Evolutionary conservation across 495 filamentous ascomycete genomes (phyloP).

Genomic region (Chaetomidium leptoderma): DNA sequence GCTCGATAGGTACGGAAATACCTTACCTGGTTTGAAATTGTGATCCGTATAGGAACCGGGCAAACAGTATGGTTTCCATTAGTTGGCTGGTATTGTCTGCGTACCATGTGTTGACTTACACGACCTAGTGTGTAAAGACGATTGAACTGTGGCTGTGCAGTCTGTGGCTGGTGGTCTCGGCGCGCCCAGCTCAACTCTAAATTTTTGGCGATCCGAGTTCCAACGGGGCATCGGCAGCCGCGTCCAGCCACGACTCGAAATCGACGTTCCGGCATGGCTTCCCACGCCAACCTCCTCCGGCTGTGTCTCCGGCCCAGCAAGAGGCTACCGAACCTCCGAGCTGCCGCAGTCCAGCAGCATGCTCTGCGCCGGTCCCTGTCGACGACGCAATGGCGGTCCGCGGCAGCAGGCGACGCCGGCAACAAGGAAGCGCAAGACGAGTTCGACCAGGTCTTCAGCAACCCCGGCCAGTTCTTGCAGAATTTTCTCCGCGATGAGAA

Average conservation of each 20-base stretch:
- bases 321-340: constrained; percentile 24
- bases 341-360: constrained; percentile 15
- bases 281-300: constrained; percentile 46
- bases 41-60: too few species aligned
- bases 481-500: constrained; percentile 11
- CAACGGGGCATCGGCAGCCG: constrained; percentile 15
- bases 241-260: constrained; percentile 14
- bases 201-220: constrained; percentile 22
- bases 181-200: constrained; percentile 16
- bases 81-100: too few species aligned
- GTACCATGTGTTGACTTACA: too few species aligned
- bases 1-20: too few species aligned
- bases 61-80: too few species aligned
- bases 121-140: background rate
- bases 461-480: constrained; percentile 20
- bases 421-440: constrained; percentile 8
- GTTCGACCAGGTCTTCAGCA: constrained; percentile 12
- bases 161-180: background rate
- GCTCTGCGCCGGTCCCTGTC: constrained; percentile 36
- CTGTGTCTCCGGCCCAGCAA: constrained; percentile 42
- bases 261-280: constrained; percentile 41
- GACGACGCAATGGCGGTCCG: constrained; percentile 32
- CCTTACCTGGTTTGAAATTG: too few species aligned
- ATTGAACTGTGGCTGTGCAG: constrained; percentile 3
- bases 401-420: constrained; percentile 13